Evolutionary conservation across 2,329 filamentous ascomycete species (phyloP).

Genomic region (Pyrenophora teres): DNA sequence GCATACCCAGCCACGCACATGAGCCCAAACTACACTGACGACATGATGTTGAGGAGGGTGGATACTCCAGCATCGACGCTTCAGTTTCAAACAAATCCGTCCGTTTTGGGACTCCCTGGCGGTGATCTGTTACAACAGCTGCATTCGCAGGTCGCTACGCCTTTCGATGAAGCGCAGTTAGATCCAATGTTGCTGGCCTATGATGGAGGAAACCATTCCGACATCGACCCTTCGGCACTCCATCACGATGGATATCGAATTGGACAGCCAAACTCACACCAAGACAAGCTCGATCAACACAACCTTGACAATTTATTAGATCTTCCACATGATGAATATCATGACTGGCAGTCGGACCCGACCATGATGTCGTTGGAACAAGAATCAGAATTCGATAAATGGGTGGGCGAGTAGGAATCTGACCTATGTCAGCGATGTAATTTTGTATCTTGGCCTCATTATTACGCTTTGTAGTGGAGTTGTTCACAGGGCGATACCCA

Average conservation of each 20-base stretch:
- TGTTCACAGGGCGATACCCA: slow-evolving; percentile 2
- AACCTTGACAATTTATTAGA: slow-evolving; percentile 36
- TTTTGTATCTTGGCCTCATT: slow-evolving; percentile 1
- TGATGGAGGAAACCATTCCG: slow-evolving; percentile 29
- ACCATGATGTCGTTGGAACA: slow-evolving; percentile 46
- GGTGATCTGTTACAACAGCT: slow-evolving; percentile 47
- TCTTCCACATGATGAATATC: slow-evolving; percentile 33
- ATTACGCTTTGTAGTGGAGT: slow-evolving; percentile 5
- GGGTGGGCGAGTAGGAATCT: slow-evolving; percentile 46
- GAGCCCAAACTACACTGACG: slow-evolving; percentile 32
- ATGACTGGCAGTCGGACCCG: slow-evolving; percentile 44
- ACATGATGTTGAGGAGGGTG: slow-evolving; percentile 51
- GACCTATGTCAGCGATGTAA: slow-evolving; percentile 1
- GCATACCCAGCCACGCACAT: slow-evolving; percentile 49
- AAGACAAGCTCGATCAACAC: slow-evolving; percentile 35
- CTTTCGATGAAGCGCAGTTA: slow-evolving; percentile 44
- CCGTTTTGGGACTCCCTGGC: slow-evolving; percentile 47
- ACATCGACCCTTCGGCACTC: slow-evolving; percentile 25
- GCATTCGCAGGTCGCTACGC: slow-evolving; percentile 33
- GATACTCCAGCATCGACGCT: slow-evolving; percentile 33
- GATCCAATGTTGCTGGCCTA: slow-evolving; percentile 51
- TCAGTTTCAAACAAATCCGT: slow-evolving; percentile 40
- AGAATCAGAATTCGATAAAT: slow-evolving; percentile 54
- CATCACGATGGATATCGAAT: slow-evolving; percentile 36
- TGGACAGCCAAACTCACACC: slow-evolving; percentile 40